A percentile compares a stretch with the other conserved stretches of the same genome.
These are phyloP conservation scores for Microstroma glucosiphilum DNA, from an alignment of 1,284 basidiomycete species.

Conservation along the genomic window DNA sequence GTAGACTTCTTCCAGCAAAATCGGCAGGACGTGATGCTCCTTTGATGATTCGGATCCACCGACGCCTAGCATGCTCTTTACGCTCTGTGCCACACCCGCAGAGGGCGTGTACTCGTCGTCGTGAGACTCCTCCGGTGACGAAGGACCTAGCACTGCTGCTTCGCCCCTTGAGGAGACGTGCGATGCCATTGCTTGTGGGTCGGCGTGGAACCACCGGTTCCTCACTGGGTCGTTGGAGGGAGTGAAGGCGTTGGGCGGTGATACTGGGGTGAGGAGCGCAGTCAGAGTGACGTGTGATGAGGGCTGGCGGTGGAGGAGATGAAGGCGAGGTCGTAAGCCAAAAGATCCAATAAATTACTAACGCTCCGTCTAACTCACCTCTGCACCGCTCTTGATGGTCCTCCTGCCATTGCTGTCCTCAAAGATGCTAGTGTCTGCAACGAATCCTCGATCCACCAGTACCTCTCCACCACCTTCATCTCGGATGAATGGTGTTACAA, in stretches of 20 bases:
- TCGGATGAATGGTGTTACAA: slow-evolving; percentile 76
- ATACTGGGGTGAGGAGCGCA: slow-evolving; percentile 38
- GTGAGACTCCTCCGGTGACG: neutral
- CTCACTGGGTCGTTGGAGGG: slow-evolving; percentile 76
- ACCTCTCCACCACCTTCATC: slow-evolving; percentile 60
- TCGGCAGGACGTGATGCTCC: slow-evolving; percentile 27
- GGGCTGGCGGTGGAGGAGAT: slow-evolving; percentile 62
- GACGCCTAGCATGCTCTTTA: slow-evolving; percentile 23
- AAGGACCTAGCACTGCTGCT: neutral
- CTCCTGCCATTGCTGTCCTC: slow-evolving; percentile 26
- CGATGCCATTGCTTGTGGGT: slow-evolving; percentile 71
- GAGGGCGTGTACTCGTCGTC: slow-evolving; percentile 27
- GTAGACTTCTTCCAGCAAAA: slow-evolving; percentile 46
- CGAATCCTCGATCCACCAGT: slow-evolving; percentile 73
- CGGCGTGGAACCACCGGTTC: slow-evolving; percentile 81
- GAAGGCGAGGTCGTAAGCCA: no score
- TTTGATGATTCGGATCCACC: neutral
- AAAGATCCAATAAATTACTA: neutral
- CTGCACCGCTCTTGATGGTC: neutral
- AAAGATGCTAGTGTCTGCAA: slow-evolving; percentile 56
- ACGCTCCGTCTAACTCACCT: neutral
- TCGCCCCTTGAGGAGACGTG: slow-evolving; percentile 51
- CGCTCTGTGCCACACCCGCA: slow-evolving; percentile 24
- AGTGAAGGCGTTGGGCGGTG: slow-evolving; percentile 65
- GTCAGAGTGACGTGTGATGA: slow-evolving; percentile 23